phyloP scores from a whole-genome alignment of 192 early-diverging fungal genomes.

The Backusella liffmaniae region DNA sequence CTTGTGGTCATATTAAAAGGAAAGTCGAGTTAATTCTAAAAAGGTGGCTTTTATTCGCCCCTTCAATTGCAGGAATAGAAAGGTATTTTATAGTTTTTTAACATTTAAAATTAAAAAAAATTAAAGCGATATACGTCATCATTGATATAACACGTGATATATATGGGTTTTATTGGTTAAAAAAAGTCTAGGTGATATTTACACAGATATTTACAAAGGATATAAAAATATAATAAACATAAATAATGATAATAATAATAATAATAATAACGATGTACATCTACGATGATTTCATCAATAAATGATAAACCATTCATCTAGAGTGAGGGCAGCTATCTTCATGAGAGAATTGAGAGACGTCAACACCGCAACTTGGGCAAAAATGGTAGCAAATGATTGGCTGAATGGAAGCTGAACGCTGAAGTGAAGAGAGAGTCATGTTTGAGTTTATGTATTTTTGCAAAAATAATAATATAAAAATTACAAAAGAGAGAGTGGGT shows the following conservation, averaged over 20 bases:
- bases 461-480: not conserved
- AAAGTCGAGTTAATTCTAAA: conserved; percentile 1
- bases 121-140: not conserved
- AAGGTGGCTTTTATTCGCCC: conserved; percentile 15
- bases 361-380: conserved; percentile 13
- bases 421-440: not conserved
- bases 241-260: not conserved
- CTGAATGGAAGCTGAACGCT: not conserved
- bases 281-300: not conserved
- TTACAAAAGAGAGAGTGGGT: not conserved
- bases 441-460: not conserved
- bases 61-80: conserved; percentile 7
- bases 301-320: not conserved
- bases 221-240: not conserved
- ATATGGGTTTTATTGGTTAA: not conserved
- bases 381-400: not conserved
- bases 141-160: not conserved
- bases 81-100: conserved; percentile 8
- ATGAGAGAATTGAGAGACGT: conserved; percentile 16
- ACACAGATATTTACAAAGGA: not conserved
- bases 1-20: conserved; percentile 29
- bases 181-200: not conserved
- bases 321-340: conserved; percentile 6
- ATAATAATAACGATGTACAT: not conserved
- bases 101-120: conserved; percentile 6